Percentiles rank a stretch among this genome's conserved stretches.
Conservation (phyloP, 257 asterid genomes). For the Penstemon newberryi region DNA sequence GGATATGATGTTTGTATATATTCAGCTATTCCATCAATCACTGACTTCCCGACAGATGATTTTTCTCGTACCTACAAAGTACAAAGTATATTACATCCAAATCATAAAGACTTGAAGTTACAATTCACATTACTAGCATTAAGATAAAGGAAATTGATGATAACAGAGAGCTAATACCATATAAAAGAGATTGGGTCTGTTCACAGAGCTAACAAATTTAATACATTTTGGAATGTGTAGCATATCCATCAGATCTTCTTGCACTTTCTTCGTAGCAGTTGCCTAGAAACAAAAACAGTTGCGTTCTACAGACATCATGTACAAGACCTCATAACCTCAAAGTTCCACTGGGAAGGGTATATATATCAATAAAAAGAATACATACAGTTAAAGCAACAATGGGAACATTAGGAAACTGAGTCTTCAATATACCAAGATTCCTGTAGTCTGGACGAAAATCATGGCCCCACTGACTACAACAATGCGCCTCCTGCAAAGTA, state of each 20-base stretch:
- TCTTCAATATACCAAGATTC: slow-evolving; percentile 95
- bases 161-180: slow-evolving; percentile 46
- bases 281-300: slow-evolving; percentile 57
- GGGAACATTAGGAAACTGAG: slow-evolving; percentile 95
- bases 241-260: slow-evolving; percentile 90
- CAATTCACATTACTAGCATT: slow-evolving; percentile 17
- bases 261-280: slow-evolving; percentile 93
- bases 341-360: slow-evolving; percentile 14
- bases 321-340: slow-evolving; percentile 24
- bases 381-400: slow-evolving; percentile 90
- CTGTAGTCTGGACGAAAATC: slow-evolving; percentile 99
- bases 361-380: slow-evolving; percentile 25
- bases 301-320: slow-evolving; percentile 24
- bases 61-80: slow-evolving; percentile 73
- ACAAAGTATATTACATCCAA: slow-evolving; percentile 9
- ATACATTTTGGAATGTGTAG: slow-evolving; percentile 75
- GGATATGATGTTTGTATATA: slow-evolving; percentile 76
- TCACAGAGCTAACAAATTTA: slow-evolving; percentile 87
- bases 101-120: slow-evolving; percentile 17
- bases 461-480: slow-evolving; percentile 99
- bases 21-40: slow-evolving; percentile 80
- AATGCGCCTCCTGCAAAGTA: slow-evolving; percentile 93
- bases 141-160: slow-evolving; percentile 19
- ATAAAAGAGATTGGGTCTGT: slow-evolving; percentile 94
- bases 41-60: slow-evolving; percentile 73